Evolutionary conservation across 305 asterid genomes (phyloP), one percentile per base, ranked within the genome.

Genomic region (Rubia occidens): DNA sequence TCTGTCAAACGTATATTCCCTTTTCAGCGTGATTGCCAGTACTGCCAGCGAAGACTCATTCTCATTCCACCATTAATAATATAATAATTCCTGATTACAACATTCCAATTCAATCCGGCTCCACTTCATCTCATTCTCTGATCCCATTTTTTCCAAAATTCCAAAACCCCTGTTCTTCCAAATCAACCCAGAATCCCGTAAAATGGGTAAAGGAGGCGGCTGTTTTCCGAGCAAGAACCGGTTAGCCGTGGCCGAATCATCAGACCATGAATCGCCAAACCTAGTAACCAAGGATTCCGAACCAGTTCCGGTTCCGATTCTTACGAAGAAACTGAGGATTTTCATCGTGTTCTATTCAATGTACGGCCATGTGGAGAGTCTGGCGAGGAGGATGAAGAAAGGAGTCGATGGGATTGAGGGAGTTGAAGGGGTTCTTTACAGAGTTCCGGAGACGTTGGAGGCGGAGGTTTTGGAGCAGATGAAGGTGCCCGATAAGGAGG

Each of bases 311-410:
- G 73, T 71, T 14, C 69, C 32, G 32, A 67, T 8, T 51, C 15
- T n/a, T n/a, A n/a, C 55, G 47, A 76, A 70, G 72, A 87, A 81
- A 37, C 49, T 84, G 80, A 85, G 78, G 68, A 77, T 88, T 51
- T 88, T 82, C 71, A 84, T 88, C 7, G 86, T 93, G 67, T 90
- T 85, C 80, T 93, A 93, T 83, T 86, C 97, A 7, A 91, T 88
- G 96, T 89, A 91, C 77, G 97, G 96, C 43, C 96, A 91, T 81
- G 92, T 91, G 44, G 95, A 91, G 79, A 79, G 85, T 59, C 85
- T 91, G 9, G 97, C 96, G 20, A 82, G 81, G 74, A 81, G 90
- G 72, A 93, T 90, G 84, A 87, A 87, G 82, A 82, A 75, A 49
- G 89, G 93, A 8, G 94, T 75, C 26, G 90, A 90, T 54, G 71